Evolutionary conservation across 768 basidiomycete species (phyloP), one percentile per base, ranked within the genome.

Genomic region (Saitozyma sp.): DNA sequence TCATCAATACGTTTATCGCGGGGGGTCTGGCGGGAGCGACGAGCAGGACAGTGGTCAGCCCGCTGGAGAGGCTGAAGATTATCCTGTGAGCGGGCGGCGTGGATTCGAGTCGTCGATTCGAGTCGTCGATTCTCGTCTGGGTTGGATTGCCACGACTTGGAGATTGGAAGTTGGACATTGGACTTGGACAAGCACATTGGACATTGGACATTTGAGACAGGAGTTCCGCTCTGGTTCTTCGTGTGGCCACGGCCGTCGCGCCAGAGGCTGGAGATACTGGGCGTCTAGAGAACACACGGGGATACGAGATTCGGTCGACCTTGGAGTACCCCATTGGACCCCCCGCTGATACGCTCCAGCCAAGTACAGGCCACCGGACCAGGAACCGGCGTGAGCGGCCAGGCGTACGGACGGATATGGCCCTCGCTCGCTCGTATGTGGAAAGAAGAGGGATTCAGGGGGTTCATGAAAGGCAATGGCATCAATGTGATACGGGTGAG

Each of bases 401-500:
- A 70, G 54, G 74, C 69, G 16, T 78, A 78, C 56, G 58, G 56
- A 0, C 64, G 66, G 51, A 67, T 75, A 57, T 72, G 70, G 74
- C 43, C 61, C 14, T 62, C 61, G 29, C 43, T 75, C 50, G 84
- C 84, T 16, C 86, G 94, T 65, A 94, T 94, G 87, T 97, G 91
- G 90, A 81, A 82, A 66, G 93, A 97, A 77, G 95, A 98, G 79
- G 95, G 95, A 8, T 88, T 94, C 79, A 85, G 80, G 77, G 95
- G 94, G 11, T 92, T 87, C 79, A 93, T 97, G 93, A 84, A 91
- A 68, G 95, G 95, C 4, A 97, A 97, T 69, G 86, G 88, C 46
- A 89, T 94, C 49, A 77, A 79, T 59, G 74, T 76, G 16, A 65
- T 75, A 13, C 53, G 76, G 39, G 75, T 77, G 61, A 63, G 29